Evolutionary conservation across 495 filamentous ascomycete genomes (phyloP).

Genomic region (Cairneyella variabilis): DNA sequence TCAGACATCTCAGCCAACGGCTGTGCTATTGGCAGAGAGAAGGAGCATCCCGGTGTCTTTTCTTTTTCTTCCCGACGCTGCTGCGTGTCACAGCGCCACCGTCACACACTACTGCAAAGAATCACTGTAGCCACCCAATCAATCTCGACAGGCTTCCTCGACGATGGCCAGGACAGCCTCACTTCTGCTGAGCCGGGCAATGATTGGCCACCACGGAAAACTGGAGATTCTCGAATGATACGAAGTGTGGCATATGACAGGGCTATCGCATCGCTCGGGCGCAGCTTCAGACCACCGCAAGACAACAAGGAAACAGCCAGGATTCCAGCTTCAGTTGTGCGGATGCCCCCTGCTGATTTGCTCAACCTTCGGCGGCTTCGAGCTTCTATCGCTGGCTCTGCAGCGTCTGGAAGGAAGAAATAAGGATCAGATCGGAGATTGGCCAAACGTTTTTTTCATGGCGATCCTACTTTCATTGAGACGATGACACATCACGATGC

Average conservation of each 20-base stretch:
- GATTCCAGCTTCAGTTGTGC: not conserved
- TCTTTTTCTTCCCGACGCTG: constrained; percentile 1
- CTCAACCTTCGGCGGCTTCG: constrained; percentile 5
- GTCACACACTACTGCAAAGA: constrained; percentile 14
- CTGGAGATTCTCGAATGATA: constrained; percentile 19
- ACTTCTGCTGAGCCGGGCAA: constrained; percentile 3
- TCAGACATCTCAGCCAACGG: too few relatives aligned
- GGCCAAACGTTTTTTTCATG: constrained; percentile 13
- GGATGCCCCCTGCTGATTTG: constrained; percentile 10
- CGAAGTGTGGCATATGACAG: constrained; percentile 3
- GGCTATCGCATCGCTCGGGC: constrained; percentile 13
- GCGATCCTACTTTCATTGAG: constrained; percentile 14
- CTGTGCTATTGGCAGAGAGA: too few relatives aligned
- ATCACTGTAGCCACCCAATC: constrained; percentile 4
- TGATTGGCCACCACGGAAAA: constrained; percentile 12
- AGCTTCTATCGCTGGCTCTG: constrained; percentile 8
- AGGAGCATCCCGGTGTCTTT: too few relatives aligned
- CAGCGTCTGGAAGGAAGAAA: constrained; percentile 12
- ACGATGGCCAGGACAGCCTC: constrained; percentile 17
- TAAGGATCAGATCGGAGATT: constrained; percentile 24
- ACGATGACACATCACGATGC: constrained; percentile 26
- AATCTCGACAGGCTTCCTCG: not conserved
- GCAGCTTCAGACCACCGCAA: not conserved
- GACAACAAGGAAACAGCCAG: not conserved
- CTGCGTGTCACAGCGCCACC: constrained; percentile 12